Conservation (phyloP, 352 stramenopile species). For the Blastocystis sp. region DNA sequence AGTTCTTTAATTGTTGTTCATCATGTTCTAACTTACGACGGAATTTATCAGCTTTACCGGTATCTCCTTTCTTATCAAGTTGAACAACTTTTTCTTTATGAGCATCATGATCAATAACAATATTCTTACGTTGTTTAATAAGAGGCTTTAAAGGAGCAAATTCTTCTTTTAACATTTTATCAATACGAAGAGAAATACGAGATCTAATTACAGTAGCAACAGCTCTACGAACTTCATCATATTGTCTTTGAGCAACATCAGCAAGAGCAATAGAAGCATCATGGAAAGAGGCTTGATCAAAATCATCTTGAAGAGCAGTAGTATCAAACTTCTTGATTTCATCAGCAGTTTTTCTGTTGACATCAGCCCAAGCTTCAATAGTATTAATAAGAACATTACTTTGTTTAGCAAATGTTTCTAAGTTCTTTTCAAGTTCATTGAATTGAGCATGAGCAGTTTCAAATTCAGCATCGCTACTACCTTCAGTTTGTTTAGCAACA, state of each 20-base stretch:
- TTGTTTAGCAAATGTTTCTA: conserved; percentile 13
- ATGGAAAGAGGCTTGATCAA: conserved; percentile 9
- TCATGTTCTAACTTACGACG: conserved; percentile 32
- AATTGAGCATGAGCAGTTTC: conserved; percentile 26
- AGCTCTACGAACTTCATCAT: conserved; percentile 17
- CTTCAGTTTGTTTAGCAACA: conserved; percentile 14
- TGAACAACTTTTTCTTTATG: conserved; percentile 4
- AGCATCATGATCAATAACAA: conserved; percentile 29
- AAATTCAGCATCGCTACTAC: conserved; percentile 13
- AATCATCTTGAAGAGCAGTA: conserved; percentile 1
- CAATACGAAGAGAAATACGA: conserved; percentile 16
- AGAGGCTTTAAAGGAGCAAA: conserved; percentile 26
- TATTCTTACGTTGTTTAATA: conserved; percentile 33
- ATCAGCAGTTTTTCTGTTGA: conserved; percentile 12
- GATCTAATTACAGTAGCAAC: conserved; percentile 20
- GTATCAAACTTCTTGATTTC: conserved; percentile 19
- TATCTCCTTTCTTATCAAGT: conserved; percentile 19
- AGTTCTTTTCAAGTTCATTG: conserved; percentile 20
- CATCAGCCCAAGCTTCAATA: conserved; percentile 27
- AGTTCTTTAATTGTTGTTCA: conserved; percentile 16
- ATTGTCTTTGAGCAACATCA: conserved; percentile 7
- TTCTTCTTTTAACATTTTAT: conserved; percentile 12
- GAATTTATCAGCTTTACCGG: conserved; percentile 24
- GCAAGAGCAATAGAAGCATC: conserved; percentile 7
- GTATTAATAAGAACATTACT: conserved; percentile 27